Base-by-base conservation (phyloP, 257 asterid genomes). In the Plantago ovata region DNA sequence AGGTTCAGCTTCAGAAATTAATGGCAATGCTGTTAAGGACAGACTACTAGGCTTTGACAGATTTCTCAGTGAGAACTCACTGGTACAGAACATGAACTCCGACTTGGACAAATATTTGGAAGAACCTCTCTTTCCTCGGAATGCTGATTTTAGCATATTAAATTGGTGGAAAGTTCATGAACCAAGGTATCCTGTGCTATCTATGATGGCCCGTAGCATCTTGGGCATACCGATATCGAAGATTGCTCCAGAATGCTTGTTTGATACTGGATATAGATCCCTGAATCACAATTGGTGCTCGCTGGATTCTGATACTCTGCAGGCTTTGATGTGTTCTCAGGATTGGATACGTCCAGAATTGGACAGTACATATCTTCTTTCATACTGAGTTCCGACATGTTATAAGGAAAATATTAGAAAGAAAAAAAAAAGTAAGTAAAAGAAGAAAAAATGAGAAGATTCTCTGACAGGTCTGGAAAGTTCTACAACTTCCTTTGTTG, bases 121-220 rank as follows among this genome's bases (percentile, higher is more conserved):
- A 77, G 98, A 92, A 46, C 90, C 94, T 1, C 66, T 85, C 48
- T 92, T 88, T 69, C 97, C 98, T 10, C 80, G 91, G 0, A 81
- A 72, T 72, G 73, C 3, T 46, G 95, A 88, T 74, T 85, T 92
- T 71, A 75, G 53, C 77, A 77, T 92, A 72, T 69, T 92, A 56
- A 83, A 80, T 72, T 92, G 96, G 95, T 92, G 98, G 98, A 92
- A 82, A 78, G 93, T 88, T 73, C 96, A 91, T 28, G 83, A 94
- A 24, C 86, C 95, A 15, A 85, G 86, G 67, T 87, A 85, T 73
- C 98, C 96, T 24, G 77, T 82, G 58, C 84, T 85, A 47, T 85
- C 98, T 56, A 82, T 75, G 92, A 84, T 92, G 95, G 95, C 94
- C 23, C 88, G 90, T 65, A 84, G 85, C 68, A 80, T 92, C 62